Evolutionary conservation across 2,329 filamentous ascomycete species (phyloP).

Genomic region (Hymenoscyphus albidus): DNA sequence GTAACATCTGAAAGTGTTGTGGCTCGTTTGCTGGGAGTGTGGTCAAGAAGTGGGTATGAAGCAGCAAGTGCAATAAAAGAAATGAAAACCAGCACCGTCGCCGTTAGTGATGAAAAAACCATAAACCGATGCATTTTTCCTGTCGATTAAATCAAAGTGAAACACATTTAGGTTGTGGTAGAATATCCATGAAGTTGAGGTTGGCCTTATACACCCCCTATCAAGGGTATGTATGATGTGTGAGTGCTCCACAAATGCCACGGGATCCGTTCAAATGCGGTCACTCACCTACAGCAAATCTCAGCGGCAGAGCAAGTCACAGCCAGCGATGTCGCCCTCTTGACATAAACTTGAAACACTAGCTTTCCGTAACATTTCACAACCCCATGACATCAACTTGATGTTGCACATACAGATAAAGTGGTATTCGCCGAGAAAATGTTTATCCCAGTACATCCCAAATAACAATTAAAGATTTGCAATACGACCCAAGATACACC

Average conservation of each 20-base stretch:
- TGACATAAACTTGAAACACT: neutral
- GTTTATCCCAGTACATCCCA: neutral
- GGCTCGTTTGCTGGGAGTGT: constrained; percentile 11
- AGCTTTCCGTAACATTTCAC: neutral
- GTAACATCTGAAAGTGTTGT: constrained; percentile 14
- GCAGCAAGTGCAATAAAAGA: neutral
- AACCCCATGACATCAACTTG: neutral
- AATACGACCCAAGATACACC: neutral
- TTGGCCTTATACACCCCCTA: neutral
- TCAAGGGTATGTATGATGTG: neutral
- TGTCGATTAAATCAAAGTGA: neutral
- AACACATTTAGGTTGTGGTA: neutral
- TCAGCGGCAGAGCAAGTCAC: constrained; percentile 1
- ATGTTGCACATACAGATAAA: neutral
- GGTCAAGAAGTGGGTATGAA: neutral
- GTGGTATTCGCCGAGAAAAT: neutral
- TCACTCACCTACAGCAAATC: neutral
- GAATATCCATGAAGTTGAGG: neutral
- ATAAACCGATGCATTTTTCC: constrained; percentile 4
- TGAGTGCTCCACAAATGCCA: neutral
- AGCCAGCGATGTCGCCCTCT: neutral
- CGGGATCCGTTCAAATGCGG: neutral
- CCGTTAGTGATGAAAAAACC: constrained; percentile 1
- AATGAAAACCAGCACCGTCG: neutral
- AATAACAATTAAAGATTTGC: neutral